Conservation (phyloP, 306 rosid species). For the Dalbergia cochinchinensis region DNA sequence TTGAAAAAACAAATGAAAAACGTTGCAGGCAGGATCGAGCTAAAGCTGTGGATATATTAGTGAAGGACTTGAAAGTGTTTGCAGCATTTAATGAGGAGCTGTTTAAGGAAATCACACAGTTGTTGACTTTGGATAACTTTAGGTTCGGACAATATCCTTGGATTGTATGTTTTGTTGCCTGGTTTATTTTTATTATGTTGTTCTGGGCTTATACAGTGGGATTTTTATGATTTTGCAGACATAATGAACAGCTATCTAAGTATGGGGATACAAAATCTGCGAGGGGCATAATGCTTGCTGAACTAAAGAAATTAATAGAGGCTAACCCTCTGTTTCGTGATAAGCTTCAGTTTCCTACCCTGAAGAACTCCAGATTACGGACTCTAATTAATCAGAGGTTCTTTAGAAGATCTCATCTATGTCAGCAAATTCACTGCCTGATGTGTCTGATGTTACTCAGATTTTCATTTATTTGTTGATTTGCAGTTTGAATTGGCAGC, state of each 20-base stretch:
- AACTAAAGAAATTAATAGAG: conserved; percentile 92
- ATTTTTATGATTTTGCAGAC: conserved; percentile 68
- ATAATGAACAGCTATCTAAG: conserved; percentile 97
- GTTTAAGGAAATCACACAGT: conserved; percentile 96
- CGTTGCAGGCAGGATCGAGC: conserved; percentile 90
- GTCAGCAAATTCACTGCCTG: conserved; percentile 26
- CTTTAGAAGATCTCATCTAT: conserved; percentile 28
- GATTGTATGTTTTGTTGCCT: conserved; percentile 28
- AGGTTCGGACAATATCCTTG: conserved; percentile 65
- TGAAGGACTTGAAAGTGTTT: conserved; percentile 97
- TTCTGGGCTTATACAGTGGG: conserved; percentile 5
- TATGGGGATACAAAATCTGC: conserved; percentile 99
- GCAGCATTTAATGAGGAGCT: conserved; percentile 97
- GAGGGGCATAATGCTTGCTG: conserved; percentile 98
- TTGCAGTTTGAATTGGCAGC: conserved; percentile 99
- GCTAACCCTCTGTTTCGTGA: conserved; percentile 99
- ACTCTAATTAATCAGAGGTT: conserved; percentile 98
- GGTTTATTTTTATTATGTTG: not conserved
- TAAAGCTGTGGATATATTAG: conserved; percentile 93
- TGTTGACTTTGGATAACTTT: conserved; percentile 93
- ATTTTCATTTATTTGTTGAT: conserved; percentile 39
- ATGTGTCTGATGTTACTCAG: conserved; percentile 34
- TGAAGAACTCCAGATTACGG: conserved; percentile 96
- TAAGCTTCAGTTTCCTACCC: conserved; percentile 93
- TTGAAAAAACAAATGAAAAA: conserved; percentile 16